Evolutionary conservation across 2,329 filamentous ascomycete species (phyloP), one percentile per base, ranked within the genome.

Genomic region (Periconia digitata): DNA sequence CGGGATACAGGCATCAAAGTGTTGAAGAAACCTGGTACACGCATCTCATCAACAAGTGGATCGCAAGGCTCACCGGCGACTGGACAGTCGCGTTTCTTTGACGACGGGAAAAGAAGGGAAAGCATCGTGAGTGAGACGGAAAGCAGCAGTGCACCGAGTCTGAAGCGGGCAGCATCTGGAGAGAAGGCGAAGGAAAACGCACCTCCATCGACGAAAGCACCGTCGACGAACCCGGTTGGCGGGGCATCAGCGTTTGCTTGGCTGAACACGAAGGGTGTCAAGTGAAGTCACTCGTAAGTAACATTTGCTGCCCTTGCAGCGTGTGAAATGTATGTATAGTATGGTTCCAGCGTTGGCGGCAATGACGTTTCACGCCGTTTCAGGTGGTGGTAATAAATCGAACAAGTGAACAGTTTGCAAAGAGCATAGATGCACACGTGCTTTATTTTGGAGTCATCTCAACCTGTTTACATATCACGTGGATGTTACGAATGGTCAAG

Each of bases 191-290:
- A 74, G 51, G 69, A 69, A 58, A 72, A 72, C 51, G 46, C 63
- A 18, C 55, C 59, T 47, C 49, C 49, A 47, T 67, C 47, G 71
- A 74, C 56, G 38, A 79, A 80, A 59, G 75, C 82, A 15, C 81
- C 84, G 47, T 79, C 84, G 6, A 78, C 84, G 24, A 97, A 97
- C 64, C 92, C 94, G 0, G 83, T 96, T 16, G 92, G 92, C 8
- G 89, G 89, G n/a, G 92, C 89, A 13, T 94, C 90, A 49, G 92
- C 92, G 2, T 97, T 97, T 74, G 86, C 89, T 12, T 97, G 92
- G 92, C 86, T 96, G 77, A 92, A 88, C 43, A 60, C 55, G 41
- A 56, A 61, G 18, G 60, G 62, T 21, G 52, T 59, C 1, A 70
- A 63, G 47, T 71, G 51, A 55, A 32, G 27, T n/a, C n/a, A n/a